phyloP scores from a whole-genome alignment of 2,329 filamentous ascomycete species.

The Cladophialophora immunda region DNA sequence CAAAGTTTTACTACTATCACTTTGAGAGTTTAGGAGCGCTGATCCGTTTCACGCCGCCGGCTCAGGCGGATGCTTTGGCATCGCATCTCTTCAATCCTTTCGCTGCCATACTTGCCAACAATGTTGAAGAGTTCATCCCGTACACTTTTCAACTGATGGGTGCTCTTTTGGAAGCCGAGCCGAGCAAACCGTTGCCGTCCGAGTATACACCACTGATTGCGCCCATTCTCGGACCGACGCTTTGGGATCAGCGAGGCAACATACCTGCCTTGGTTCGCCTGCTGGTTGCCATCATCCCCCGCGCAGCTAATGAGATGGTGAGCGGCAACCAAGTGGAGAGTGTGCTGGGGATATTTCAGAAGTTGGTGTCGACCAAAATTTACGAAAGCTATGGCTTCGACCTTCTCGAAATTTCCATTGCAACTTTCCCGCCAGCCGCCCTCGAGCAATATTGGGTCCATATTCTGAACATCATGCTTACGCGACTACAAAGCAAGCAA shows the following conservation, averaged over 20 bases:
- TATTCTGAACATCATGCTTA: constrained; percentile 83
- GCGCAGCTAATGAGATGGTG: constrained; percentile 75
- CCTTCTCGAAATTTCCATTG: constrained; percentile 81
- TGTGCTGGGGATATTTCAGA: constrained; percentile 95
- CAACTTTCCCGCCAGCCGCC: constrained; percentile 71
- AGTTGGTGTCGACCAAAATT: constrained; percentile 79
- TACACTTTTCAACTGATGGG: constrained; percentile 97
- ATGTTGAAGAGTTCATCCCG: constrained; percentile 92
- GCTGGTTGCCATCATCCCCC: constrained; percentile 82
- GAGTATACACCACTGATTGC: constrained; percentile 82
- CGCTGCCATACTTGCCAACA: constrained; percentile 78
- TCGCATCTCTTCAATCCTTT: constrained; percentile 84
- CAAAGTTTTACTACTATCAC: constrained; percentile 97
- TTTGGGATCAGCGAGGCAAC: constrained; percentile 94
- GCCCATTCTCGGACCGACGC: constrained; percentile 78
- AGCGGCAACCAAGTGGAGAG: constrained; percentile 83
- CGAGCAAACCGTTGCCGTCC: constrained; percentile 76
- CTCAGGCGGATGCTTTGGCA: constrained; percentile 73
- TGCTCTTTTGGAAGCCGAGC: constrained; percentile 86
- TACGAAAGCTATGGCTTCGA: constrained; percentile 91
- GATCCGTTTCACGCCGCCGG: constrained; percentile 75
- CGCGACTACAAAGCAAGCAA: constrained; percentile 73
- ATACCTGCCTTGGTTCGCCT: constrained; percentile 89
- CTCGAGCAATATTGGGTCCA: constrained; percentile 80
- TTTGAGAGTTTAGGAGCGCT: constrained; percentile 94